phyloP scores from a whole-genome alignment of 108 stramenopile genomes.

The Fragilaria crotonensis region DNA sequence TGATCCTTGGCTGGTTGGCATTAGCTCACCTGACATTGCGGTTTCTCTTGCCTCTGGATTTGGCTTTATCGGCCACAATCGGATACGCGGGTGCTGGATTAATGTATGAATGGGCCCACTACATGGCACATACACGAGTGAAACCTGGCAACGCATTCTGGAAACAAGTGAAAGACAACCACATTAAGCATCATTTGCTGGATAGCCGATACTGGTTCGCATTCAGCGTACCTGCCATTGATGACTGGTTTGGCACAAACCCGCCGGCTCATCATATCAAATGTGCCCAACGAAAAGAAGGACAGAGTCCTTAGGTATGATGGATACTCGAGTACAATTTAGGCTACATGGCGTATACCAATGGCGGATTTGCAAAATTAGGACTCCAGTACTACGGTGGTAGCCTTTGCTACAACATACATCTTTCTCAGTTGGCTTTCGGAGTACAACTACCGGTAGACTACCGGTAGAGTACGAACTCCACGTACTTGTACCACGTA shows the following conservation, averaged over 20 bases:
- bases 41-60: slow-evolving; percentile 30
- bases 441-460: no score
- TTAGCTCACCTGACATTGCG: slow-evolving; percentile 31
- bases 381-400: no score
- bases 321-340: no score
- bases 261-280: no score
- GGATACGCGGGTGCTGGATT: slow-evolving; percentile 54
- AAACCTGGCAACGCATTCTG: slow-evolving; percentile 17
- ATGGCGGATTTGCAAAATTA: no score
- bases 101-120: slow-evolving; percentile 66
- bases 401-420: no score
- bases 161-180: slow-evolving; percentile 41
- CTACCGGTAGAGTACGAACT: no score
- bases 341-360: no score
- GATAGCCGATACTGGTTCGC: slow-evolving; percentile 52
- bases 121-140: slow-evolving; percentile 63
- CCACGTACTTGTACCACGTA: no score
- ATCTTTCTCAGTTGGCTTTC: no score
- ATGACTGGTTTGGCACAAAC: slow-evolving; percentile 60
- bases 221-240: slow-evolving; percentile 49
- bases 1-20: slow-evolving; percentile 50
- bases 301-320: not conserved
- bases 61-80: slow-evolving; percentile 41
- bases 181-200: slow-evolving; percentile 54
- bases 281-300: not conserved